Evolutionary conservation across 192 early-diverging fungal species (phyloP).

Genomic region (Diversispora eburnea): DNA sequence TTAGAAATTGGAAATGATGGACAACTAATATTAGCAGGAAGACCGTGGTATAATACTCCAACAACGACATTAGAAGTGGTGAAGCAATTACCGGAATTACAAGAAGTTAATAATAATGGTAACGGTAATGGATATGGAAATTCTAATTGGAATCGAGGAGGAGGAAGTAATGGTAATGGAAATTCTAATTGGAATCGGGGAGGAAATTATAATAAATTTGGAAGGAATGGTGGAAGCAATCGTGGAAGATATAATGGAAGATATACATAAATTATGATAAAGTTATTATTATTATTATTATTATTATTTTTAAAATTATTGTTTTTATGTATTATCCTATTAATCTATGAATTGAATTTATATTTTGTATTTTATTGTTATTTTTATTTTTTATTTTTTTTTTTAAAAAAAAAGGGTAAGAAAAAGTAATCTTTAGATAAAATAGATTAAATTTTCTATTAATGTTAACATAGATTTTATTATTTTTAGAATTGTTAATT

Average conservation of each 20-base stretch:
- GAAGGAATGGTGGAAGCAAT: conserved; percentile 42
- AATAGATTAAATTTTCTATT: no score
- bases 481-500: no score
- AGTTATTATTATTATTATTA: no score
- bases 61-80: conserved; percentile 69
- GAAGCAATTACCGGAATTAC: conserved; percentile 75
- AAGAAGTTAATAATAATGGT: conserved; percentile 51
- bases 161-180: conserved; percentile 47
- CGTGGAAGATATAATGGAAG: conserved; percentile 35
- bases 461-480: no score
- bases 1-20: conserved; percentile 59
- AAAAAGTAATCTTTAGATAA: no score
- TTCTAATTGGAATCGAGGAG: conserved; percentile 40
- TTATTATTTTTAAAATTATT: no score
- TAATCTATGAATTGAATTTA: no score
- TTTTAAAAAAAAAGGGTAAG: no score
- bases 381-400: no score
- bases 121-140: conserved; percentile 33
- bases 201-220: conserved; percentile 39
- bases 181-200: conserved; percentile 36
- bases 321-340: no score
- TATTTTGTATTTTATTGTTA: no score
- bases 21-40: conserved; percentile 31
- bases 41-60: conserved; percentile 46
- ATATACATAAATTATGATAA: no score